A percentile compares a stretch with the other conserved stretches of the same genome.
Evolutionary conservation across 768 basidiomycete genomes (phyloP).

Genomic region (Floccularia luteovirens): DNA sequence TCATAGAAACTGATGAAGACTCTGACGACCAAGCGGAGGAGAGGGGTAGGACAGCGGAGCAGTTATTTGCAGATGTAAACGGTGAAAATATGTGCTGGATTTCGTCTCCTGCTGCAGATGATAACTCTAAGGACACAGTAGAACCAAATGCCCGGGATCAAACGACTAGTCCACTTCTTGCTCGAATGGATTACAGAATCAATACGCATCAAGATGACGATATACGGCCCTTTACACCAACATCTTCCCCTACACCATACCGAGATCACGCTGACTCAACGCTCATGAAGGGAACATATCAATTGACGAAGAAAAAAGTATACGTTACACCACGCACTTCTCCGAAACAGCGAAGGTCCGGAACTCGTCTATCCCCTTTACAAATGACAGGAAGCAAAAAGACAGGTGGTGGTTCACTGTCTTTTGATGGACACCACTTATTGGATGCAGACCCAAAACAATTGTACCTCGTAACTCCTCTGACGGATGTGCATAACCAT

Average conservation of each 20-base stretch:
- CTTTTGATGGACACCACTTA: too few relatives aligned
- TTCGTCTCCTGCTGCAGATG: constrained; percentile 13
- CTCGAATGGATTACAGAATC: neutral
- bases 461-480: too few relatives aligned
- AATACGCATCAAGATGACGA: constrained; percentile 6
- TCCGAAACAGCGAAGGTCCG: neutral
- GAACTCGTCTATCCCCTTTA: neutral
- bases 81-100: constrained; percentile 25
- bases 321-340: neutral
- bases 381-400: neutral
- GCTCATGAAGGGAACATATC: too few relatives aligned
- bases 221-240: constrained; percentile 12
- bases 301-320: neutral
- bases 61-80: constrained; percentile 38
- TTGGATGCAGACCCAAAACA: too few relatives aligned
- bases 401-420: too few relatives aligned
- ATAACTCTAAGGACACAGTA: constrained; percentile 4
- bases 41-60: constrained; percentile 49
- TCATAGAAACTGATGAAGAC: constrained; percentile 23
- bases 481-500: too few relatives aligned
- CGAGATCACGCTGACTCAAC: too few relatives aligned
- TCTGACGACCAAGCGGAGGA: constrained; percentile 34
- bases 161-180: too few relatives aligned
- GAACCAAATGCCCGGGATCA: neutral
- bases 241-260: constrained; percentile 10